Conservation (phyloP, 106 monocot genomes). For the Iris macrosiphon region DNA sequence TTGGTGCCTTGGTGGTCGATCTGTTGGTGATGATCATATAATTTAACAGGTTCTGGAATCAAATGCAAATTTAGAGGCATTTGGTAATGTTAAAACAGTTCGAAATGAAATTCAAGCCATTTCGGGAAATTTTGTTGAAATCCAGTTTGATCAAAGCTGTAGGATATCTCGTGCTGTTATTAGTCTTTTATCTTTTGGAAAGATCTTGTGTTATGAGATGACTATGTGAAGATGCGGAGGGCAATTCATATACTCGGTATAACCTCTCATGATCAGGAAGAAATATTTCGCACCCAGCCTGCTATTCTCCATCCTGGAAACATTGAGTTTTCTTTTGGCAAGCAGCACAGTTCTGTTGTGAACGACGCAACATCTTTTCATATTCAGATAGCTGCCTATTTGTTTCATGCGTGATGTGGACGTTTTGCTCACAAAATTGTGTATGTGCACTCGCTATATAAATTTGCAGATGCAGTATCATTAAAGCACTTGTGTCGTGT, state of each 20-base stretch:
- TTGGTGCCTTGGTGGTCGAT: constrained; percentile 55
- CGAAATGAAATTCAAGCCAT: constrained; percentile 77
- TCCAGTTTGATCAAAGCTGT: constrained; percentile 79
- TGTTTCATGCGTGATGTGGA: constrained; percentile 58
- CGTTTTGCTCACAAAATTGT: constrained; percentile 47
- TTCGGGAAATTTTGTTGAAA: constrained; percentile 97
- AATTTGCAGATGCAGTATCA: constrained; percentile 70
- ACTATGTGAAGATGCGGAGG: constrained; percentile 75
- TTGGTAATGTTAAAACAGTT: constrained; percentile 57
- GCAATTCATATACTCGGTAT: constrained; percentile 97
- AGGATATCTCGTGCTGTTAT: constrained; percentile 94
- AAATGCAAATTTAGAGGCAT: constrained; percentile 61
- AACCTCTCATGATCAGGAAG: constrained; percentile 78
- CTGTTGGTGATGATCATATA: constrained; percentile 21
- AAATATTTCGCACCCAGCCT: constrained; percentile 81
- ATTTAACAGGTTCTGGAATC: constrained; percentile 65
- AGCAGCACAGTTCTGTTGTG: constrained; percentile 40
- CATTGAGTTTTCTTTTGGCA: constrained; percentile 60
- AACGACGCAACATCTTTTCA: constrained; percentile 55
- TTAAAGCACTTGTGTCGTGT: constrained; percentile 74
- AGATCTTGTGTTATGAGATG: constrained; percentile 84
- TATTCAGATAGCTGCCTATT: constrained; percentile 48
- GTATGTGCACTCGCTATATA: constrained; percentile 67
- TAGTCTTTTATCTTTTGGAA: constrained; percentile 85
- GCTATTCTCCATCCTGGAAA: constrained; percentile 95